These are phyloP conservation scores for Acacia melanoxylon DNA, from an alignment of 306 rosid species.

Conservation along the genomic window DNA sequence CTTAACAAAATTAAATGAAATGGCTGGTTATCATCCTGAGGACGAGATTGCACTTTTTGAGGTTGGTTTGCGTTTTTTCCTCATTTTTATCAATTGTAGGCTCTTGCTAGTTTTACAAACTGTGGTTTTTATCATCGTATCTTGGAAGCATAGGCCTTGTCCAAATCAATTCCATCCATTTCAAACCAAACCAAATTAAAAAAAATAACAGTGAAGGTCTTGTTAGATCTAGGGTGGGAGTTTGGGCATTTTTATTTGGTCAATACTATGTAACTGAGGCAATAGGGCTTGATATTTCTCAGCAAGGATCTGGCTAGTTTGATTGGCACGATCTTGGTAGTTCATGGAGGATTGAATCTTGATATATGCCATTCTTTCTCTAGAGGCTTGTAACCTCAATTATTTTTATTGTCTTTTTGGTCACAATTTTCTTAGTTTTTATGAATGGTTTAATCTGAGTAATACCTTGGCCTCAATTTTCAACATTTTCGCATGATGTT, in stretches of 20 bases:
- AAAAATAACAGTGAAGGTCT: neutral
- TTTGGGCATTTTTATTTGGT: neutral
- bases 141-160: neutral
- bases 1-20: slow-evolving; percentile 66
- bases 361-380: slow-evolving; percentile 5
- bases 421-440: neutral
- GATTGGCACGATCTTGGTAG: neutral
- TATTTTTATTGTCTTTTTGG: neutral
- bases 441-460: neutral
- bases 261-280: neutral
- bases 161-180: neutral
- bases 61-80: slow-evolving; percentile 49
- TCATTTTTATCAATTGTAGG: neutral
- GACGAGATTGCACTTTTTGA: slow-evolving; percentile 91
- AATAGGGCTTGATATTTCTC: neutral
- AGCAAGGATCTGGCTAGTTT: neutral
- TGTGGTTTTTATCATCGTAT: slow-evolving; percentile 17
- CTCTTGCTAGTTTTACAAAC: neutral
- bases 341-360: neutral
- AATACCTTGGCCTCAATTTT: neutral
- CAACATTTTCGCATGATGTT: neutral
- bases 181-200: neutral
- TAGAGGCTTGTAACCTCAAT: neutral
- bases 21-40: slow-evolving; percentile 85
- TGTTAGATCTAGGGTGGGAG: neutral